phyloP scores from a whole-genome alignment of 2,329 filamentous ascomycete species.

The Elsinoe fawcettii region DNA sequence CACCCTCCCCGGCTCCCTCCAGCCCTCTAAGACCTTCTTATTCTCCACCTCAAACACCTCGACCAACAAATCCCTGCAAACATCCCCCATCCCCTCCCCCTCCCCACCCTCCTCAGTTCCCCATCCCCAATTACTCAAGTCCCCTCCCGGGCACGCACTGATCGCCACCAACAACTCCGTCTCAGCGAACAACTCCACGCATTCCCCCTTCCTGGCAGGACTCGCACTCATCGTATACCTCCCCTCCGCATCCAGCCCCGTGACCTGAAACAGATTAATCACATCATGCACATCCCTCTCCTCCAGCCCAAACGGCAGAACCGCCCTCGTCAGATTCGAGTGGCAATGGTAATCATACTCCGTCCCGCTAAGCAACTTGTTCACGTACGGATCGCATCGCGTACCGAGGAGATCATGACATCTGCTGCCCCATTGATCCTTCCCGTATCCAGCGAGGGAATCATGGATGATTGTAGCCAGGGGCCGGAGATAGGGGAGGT shows the following conservation, averaged over 20 bases:
- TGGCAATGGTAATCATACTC: conserved; percentile 78
- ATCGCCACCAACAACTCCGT: conserved; percentile 62
- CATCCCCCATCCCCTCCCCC: conserved; percentile 57
- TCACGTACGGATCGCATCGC: conserved; percentile 78
- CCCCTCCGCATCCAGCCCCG: conserved; percentile 62
- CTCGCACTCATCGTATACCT: conserved; percentile 68
- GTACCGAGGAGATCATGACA: conserved; percentile 76
- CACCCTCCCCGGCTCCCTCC: conserved; percentile 54
- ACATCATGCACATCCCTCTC: conserved; percentile 61
- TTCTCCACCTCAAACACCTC: conserved; percentile 57
- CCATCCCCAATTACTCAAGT: conserved; percentile 76
- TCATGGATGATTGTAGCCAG: conserved; percentile 62
- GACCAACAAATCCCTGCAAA: conserved; percentile 65
- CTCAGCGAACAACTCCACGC: conserved; percentile 73
- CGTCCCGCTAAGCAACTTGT: conserved; percentile 60
- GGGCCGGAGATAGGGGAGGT: conserved; percentile 67
- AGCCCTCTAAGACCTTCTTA: conserved; percentile 47
- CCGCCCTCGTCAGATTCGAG: conserved; percentile 68
- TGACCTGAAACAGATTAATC: conserved; percentile 80
- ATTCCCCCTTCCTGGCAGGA: conserved; percentile 49
- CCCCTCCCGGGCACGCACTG: conserved; percentile 69
- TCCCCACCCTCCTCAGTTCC: conserved; percentile 49
- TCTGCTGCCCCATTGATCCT: conserved; percentile 50
- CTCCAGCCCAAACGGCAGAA: conserved; percentile 56
- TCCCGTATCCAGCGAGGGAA: conserved; percentile 43